Evolutionary conservation across 1,139 yeast genomes (phyloP), one percentile per base, ranked within the genome.

Genomic region (Suhomyces bribrorum): DNA sequence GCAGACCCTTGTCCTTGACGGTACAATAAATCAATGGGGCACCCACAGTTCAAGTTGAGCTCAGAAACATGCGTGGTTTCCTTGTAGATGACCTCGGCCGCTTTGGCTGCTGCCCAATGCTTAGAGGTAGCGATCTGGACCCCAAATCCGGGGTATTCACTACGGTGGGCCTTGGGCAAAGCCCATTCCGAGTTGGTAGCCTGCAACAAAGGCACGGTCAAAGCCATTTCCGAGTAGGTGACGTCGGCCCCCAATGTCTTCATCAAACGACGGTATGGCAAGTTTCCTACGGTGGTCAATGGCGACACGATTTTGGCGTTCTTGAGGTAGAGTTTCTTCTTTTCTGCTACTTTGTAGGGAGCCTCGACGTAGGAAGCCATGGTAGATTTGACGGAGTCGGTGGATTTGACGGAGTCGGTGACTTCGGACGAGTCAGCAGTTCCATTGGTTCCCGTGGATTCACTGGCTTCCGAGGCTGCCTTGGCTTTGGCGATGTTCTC

Each of bases 141-240:
- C 37, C 97, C 98, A 62, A 85, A 94, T 0, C 94, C 94, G 5
- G 94, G 95, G 44, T 75, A 73, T 60, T 92, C 99, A 5, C 80
- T 66, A 16, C 67, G 59, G 57, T 92, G 97, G 3, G 96, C 95
- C 53, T 92, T 85, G 18, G 97, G 89, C 36, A 92, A 71, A 0
- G 99, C 99, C 99, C 99, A 92, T 63, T 92, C 99, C 2, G 95
- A 80, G 57, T 88, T 87, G 27, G 84, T 78, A 14, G 97, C 98
- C 58, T 87, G 95, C 29, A 92, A 69, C 39, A 92, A 68, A 1
- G 98, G 97, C 33, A 86, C 68, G 1, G 89, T 69, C 29, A 92
- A 73, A 0, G 97, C 97, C 98, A 92, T 94, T 64, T 92, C 99
- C 32, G 92, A 78, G 59, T 87, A 92, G 0, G 98, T 92, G 12